Base-by-base conservation (phyloP, 1,284 basidiomycete genomes). In the Athelia sp. region DNA sequence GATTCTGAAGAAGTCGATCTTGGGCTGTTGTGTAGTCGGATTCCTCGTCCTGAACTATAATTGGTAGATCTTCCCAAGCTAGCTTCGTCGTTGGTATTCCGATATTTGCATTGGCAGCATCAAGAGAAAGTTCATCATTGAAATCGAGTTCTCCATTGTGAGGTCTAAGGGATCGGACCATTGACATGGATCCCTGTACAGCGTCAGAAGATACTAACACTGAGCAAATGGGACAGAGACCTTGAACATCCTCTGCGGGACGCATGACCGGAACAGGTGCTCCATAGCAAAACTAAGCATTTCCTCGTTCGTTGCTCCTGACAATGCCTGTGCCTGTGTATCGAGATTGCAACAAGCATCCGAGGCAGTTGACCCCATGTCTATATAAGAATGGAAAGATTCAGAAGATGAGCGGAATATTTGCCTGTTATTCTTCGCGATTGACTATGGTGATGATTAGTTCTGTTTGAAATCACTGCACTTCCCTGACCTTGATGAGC, bases 211-310 rank as follows among this genome's bases (percentile, higher is more conserved):
- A 17, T 8, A n/a, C 4, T n/a, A 6, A 6, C 6, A 21, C 36
- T 17, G 36, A 4, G 4, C 15, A n/a, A 6, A 52, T 22, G 40
- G 35, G 46, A 58, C 48, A 61, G 60, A 50, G 53, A 81, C 83
- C 73, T 79, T 82, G 62, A 82, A 81, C 34, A 62, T 70, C 6
- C 67, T 65, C 4, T 70, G 70, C 40, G 68, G 72, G 52, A 77
- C 60, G 3, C 71, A 66, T 34, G 56, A 52, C 50, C 71, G 72
- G 56, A 76, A 79, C 11, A 82, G 57, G 36, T 62, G 63, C 53
- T 79, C 75, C 67, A 85, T 66, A 19, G 73, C 65, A 38, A 70
- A 62, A 53, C 64, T 68, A 40, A 85, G 59, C 17, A 65, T 62
- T 43, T 68, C 65, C 56, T 72, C 64, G 11, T 71, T 65, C 47